phyloP scores from a whole-genome alignment of 495 filamentous ascomycete genomes.

The Podospora pseudoanserina region DNA sequence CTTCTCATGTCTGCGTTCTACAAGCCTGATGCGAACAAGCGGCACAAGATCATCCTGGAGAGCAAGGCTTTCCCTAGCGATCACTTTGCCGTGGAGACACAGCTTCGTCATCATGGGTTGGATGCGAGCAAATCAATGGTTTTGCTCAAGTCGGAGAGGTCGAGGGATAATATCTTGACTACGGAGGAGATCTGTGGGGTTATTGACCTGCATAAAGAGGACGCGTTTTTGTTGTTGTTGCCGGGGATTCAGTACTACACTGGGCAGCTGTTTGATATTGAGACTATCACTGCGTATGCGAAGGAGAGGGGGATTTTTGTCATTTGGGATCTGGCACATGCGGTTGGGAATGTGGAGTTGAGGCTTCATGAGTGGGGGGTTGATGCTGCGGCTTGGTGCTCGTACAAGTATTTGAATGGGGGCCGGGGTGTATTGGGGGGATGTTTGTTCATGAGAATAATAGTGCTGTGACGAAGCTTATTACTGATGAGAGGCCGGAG shows the following conservation, averaged over 20 bases:
- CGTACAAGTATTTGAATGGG: conserved; percentile 96
- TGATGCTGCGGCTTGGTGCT: conserved; percentile 96
- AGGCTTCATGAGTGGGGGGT: conserved; percentile 88
- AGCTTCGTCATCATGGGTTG: conserved; percentile 75
- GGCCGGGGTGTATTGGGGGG: conserved; percentile 82
- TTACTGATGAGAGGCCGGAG: conserved; percentile 34
- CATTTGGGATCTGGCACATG: conserved; percentile 95
- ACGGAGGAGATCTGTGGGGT: conserved; percentile 70
- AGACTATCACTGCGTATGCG: conserved; percentile 75
- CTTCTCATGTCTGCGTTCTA: conserved; percentile 92
- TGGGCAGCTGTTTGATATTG: conserved; percentile 85
- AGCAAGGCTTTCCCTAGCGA: conserved; percentile 93
- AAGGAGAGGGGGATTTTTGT: conserved; percentile 72
- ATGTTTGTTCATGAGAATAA: conserved; percentile 83
- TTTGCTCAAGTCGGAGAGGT: conserved; percentile 59
- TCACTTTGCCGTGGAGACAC: conserved; percentile 86
- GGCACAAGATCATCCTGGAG: conserved; percentile 89
- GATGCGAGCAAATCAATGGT: conserved; percentile 68
- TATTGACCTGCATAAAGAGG: conserved; percentile 72
- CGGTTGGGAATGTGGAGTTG: conserved; percentile 83
- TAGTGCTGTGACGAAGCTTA: conserved; percentile 47
- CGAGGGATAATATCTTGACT: conserved; percentile 53
- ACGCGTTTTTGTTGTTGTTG: conserved; percentile 76
- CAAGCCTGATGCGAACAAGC: conserved; percentile 62
- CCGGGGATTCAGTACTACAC: conserved; percentile 95